Conservation (phyloP, 2,329 filamentous ascomycete species). For the Zymoseptoria passerinii region DNA sequence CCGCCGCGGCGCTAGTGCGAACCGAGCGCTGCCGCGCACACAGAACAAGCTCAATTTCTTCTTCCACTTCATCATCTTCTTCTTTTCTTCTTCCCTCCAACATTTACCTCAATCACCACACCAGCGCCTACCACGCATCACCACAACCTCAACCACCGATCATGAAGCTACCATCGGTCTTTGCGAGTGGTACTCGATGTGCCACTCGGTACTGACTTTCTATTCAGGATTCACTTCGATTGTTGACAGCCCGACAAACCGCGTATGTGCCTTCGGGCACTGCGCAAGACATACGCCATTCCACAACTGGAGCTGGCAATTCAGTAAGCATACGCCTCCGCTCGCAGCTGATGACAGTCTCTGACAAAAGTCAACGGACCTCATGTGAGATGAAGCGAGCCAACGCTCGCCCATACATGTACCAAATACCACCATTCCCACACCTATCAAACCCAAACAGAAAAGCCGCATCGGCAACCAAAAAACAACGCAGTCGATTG, state of each 20-base stretch:
- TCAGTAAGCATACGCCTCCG: no score
- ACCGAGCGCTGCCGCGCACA: not conserved
- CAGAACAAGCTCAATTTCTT: not conserved
- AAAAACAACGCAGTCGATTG: no score
- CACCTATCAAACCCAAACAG: not conserved
- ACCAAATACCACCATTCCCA: not conserved
- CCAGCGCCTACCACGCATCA: not conserved
- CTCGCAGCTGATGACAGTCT: no score
- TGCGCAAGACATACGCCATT: no score
- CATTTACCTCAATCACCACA: not conserved
- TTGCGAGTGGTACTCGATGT: not conserved
- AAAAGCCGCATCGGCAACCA: not conserved
- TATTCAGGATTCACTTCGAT: not conserved
- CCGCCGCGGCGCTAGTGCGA: not conserved
- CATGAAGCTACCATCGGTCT: not conserved
- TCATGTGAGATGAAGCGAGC: no score
- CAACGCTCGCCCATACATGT: no score
- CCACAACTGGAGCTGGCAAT: no score
- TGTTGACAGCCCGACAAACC: no score
- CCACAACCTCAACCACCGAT: not conserved
- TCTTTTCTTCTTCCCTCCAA: not conserved
- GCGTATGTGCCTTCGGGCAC: no score
- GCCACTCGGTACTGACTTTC: not conserved
- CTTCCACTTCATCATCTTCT: not conserved
- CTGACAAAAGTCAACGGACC: no score